phyloP scores from a whole-genome alignment of 768 basidiomycete genomes.

The Leccinum broughii region DNA sequence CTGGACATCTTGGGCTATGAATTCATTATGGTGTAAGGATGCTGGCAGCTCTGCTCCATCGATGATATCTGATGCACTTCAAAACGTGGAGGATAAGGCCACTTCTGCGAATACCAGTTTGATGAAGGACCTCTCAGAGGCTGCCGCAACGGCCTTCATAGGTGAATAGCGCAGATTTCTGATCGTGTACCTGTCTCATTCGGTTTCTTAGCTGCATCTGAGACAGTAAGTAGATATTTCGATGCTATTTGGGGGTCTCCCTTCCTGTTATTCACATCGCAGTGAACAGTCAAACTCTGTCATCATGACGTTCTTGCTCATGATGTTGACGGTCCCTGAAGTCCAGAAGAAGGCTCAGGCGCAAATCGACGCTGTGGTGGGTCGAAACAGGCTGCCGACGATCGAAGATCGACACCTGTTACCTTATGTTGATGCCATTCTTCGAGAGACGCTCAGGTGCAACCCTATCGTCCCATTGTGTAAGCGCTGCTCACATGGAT shows the following conservation, averaged over 20 bases:
- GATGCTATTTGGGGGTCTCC: background rate
- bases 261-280: background rate
- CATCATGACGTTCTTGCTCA: slow-evolving; percentile 17
- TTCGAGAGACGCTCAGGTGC: slow-evolving; percentile 23
- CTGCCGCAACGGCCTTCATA: slow-evolving; percentile 25
- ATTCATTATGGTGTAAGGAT: slow-evolving; percentile 10
- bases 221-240: slow-evolving; percentile 15
- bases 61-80: slow-evolving; percentile 24
- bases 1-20: background rate
- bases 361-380: slow-evolving; percentile 22
- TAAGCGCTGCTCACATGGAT: background rate
- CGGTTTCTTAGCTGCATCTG: slow-evolving; percentile 16
- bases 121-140: slow-evolving; percentile 19
- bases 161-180: slow-evolving; percentile 3
- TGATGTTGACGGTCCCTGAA: slow-evolving; percentile 19
- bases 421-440: slow-evolving; percentile 23
- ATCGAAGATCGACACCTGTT: slow-evolving; percentile 19
- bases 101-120: background rate
- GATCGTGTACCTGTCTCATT: background rate
- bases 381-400: slow-evolving; percentile 14
- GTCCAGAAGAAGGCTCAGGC: slow-evolving; percentile 23
- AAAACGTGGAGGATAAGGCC: slow-evolving; percentile 9
- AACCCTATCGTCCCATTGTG: slow-evolving; percentile 16
- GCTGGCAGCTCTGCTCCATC: slow-evolving; percentile 11
- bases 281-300: slow-evolving; percentile 27